Percentiles rank a stretch among this genome's conserved stretches.
phyloP scores from a whole-genome alignment of 768 basidiomycete species.

The Lyophyllum shimeji region DNA sequence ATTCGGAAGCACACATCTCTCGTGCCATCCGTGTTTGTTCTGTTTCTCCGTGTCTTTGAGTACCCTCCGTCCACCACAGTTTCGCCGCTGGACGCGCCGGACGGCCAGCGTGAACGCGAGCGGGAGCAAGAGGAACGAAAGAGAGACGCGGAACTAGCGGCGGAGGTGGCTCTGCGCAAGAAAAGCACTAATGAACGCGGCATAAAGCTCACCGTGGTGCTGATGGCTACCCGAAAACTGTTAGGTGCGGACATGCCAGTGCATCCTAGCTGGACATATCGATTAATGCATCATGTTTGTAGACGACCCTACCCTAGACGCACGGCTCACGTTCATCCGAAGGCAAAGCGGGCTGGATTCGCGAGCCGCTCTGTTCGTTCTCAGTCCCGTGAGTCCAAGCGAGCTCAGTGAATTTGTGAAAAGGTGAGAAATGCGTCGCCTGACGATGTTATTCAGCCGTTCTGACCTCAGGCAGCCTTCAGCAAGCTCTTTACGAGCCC shows the following conservation, averaged over 20 bases:
- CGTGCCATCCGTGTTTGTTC: constrained; percentile 89
- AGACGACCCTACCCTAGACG: constrained; percentile 87
- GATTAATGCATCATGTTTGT: not conserved
- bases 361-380: constrained; percentile 88
- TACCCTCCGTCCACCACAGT: constrained; percentile 37
- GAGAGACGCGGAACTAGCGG: constrained; percentile 74
- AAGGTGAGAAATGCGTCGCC: constrained; percentile 47
- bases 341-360: constrained; percentile 88
- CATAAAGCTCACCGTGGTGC: constrained; percentile 92
- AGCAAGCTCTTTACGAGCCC: constrained; percentile 85
- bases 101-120: constrained; percentile 55
- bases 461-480: constrained; percentile 52
- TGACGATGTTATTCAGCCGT: not conserved
- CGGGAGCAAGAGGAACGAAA: constrained; percentile 67
- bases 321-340: constrained; percentile 82
- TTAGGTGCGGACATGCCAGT: constrained; percentile 54
- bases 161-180: constrained; percentile 79
- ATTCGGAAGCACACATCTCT: constrained; percentile 93
- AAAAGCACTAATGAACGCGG: constrained; percentile 79
- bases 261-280: not conserved
- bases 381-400: constrained; percentile 85
- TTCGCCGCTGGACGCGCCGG: constrained; percentile 55
- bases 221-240: constrained; percentile 86
- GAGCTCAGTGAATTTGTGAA: constrained; percentile 89
- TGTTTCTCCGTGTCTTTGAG: constrained; percentile 86